Conservation (phyloP, 805 yeast species). For the Lipomyces chichibuensis region DNA sequence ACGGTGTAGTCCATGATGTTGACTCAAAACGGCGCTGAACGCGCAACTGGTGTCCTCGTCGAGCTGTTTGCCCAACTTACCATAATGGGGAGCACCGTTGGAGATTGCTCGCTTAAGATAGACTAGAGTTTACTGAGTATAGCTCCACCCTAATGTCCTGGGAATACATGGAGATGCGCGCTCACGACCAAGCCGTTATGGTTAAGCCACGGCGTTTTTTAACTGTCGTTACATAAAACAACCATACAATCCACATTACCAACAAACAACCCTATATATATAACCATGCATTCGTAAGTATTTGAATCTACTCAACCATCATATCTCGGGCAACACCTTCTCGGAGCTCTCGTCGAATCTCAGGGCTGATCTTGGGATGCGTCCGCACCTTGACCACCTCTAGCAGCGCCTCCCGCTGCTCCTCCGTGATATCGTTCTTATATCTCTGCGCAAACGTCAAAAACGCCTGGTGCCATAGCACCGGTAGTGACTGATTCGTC, state of each 20-base stretch:
- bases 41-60: too few species aligned
- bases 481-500: slow-evolving; percentile 62
- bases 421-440: slow-evolving; percentile 97
- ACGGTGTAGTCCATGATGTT: too few species aligned
- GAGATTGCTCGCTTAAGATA: too few species aligned
- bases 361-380: slow-evolving; percentile 89
- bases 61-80: too few species aligned
- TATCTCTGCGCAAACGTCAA: slow-evolving; percentile 93
- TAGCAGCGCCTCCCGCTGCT: slow-evolving; percentile 90
- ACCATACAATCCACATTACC: neutral
- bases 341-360: slow-evolving; percentile 86
- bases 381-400: slow-evolving; percentile 89
- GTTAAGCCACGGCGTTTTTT: neutral
- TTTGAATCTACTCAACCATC: slow-evolving; percentile 4
- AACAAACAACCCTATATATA: neutral
- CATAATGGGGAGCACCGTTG: too few species aligned
- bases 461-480: slow-evolving; percentile 97
- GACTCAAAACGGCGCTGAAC: too few species aligned
- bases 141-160: too few species aligned
- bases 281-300: neutral
- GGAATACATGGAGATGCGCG: too few species aligned
- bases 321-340: slow-evolving; percentile 66
- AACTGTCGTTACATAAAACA: neutral
- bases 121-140: too few species aligned
- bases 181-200: too few species aligned